Evolutionary conservation across 208 protist genomes (phyloP).

Genomic region (Leishmania braziliensis): DNA sequence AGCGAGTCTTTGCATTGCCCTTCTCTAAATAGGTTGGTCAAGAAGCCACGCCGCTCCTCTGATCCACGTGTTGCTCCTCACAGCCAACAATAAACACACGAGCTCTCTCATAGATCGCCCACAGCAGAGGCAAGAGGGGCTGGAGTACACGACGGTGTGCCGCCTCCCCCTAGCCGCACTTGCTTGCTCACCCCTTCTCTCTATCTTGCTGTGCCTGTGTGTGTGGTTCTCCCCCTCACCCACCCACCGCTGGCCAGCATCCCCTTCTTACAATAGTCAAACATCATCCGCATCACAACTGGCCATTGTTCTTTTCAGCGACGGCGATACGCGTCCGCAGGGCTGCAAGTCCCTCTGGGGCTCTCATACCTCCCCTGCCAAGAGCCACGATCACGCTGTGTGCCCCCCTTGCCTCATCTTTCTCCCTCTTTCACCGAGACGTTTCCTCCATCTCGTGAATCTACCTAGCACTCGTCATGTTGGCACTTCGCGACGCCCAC

Average conservation of each 20-base stretch:
- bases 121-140: background rate
- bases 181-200: background rate
- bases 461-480: slow-evolving; percentile 13
- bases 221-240: background rate
- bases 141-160: background rate
- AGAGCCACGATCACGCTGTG: background rate
- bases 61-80: background rate
- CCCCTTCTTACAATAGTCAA: background rate
- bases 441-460: background rate
- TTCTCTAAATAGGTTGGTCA: background rate
- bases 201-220: background rate
- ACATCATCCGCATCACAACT: background rate
- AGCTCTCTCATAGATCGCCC: background rate
- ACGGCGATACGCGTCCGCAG: background rate
- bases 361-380: background rate
- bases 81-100: background rate
- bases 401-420: background rate
- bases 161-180: background rate
- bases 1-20: background rate
- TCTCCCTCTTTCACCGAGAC: background rate
- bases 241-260: background rate
- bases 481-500: slow-evolving; percentile 52
- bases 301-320: background rate
- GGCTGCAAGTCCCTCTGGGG: background rate
- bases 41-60: background rate